These are phyloP conservation scores for Nemophila menziesii DNA, from an alignment of 257 asterid species.

Conservation along the genomic window DNA sequence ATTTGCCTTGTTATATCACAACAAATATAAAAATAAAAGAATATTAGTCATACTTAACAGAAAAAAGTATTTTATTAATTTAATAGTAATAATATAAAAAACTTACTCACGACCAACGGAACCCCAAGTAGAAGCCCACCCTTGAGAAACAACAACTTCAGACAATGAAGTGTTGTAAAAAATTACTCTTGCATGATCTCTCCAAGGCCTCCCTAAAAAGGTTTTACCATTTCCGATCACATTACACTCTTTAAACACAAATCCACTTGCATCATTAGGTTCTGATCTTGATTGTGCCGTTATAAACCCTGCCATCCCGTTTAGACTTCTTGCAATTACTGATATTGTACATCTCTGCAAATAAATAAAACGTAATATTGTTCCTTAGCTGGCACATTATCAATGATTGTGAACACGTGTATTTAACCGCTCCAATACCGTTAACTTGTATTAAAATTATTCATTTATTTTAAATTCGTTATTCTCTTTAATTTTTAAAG, in stretches of 20 bases:
- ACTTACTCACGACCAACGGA: conserved; percentile 33
- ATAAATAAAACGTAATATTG: too few species aligned
- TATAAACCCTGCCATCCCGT: conserved; percentile 42
- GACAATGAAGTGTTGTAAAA: conserved; percentile 35
- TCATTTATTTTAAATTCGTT: too few species aligned
- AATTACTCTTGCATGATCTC: conserved; percentile 50
- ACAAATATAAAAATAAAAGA: too few species aligned
- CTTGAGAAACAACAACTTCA: conserved; percentile 33
- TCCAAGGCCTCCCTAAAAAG: conserved; percentile 65
- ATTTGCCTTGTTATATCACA: conserved; percentile 19
- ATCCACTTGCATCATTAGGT: conserved; percentile 21
- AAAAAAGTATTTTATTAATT: not conserved
- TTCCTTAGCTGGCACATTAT: too few species aligned
- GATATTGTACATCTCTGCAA: conserved; percentile 40
- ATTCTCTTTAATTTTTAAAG: too few species aligned
- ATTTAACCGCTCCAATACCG: too few species aligned
- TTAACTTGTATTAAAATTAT: too few species aligned
- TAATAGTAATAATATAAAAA: not conserved
- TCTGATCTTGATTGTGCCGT: conserved; percentile 54
- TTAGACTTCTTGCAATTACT: conserved; percentile 18
- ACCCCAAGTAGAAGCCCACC: conserved; percentile 49
- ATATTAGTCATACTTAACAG: too few species aligned
- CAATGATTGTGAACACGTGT: not conserved
- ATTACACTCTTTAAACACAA: conserved; percentile 42
- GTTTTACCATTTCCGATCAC: conserved; percentile 35